Percentiles rank a stretch among this genome's conserved stretches.
These are phyloP conservation scores for Xylaria palmicola DNA, from an alignment of 495 filamentous ascomycete genomes.

Conservation along the genomic window DNA sequence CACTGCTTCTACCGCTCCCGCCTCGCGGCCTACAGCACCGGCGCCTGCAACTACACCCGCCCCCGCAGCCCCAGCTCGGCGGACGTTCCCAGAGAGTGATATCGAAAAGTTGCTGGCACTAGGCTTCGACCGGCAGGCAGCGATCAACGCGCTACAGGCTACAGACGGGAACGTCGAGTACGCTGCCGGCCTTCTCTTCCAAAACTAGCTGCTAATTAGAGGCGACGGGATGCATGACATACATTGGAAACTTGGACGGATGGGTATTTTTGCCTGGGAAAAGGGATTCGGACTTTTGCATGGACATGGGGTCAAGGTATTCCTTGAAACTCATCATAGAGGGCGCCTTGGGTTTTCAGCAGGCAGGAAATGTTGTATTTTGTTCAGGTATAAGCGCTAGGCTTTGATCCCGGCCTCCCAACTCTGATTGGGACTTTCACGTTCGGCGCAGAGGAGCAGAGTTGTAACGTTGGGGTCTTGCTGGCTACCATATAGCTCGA, in stretches of 20 bases:
- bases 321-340: constrained; percentile 16
- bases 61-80: constrained; percentile 26
- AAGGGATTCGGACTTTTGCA: constrained; percentile 2
- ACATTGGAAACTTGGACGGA: constrained; percentile 4
- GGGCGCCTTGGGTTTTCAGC: constrained; percentile 5
- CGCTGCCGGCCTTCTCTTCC: constrained; percentile 81
- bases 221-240: neutral
- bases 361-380: neutral
- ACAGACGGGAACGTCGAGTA: constrained; percentile 83
- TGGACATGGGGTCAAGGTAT: constrained; percentile 2
- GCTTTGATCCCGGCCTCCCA: neutral
- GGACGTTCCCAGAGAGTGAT: constrained; percentile 56
- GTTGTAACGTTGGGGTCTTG: neutral
- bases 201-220: constrained; percentile 34
- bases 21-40: constrained; percentile 30
- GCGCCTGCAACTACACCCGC: constrained; percentile 37
- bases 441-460: neutral
- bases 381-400: neutral
- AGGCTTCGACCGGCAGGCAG: constrained; percentile 75
- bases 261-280: constrained; percentile 7
- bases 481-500: no score
- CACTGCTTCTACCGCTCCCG: constrained; percentile 14
- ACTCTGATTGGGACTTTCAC: neutral
- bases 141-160: constrained; percentile 75
- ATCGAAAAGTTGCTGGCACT: constrained; percentile 74